phyloP scores from a whole-genome alignment of 2,329 filamentous ascomycete genomes.

The Fusarium sp. region DNA sequence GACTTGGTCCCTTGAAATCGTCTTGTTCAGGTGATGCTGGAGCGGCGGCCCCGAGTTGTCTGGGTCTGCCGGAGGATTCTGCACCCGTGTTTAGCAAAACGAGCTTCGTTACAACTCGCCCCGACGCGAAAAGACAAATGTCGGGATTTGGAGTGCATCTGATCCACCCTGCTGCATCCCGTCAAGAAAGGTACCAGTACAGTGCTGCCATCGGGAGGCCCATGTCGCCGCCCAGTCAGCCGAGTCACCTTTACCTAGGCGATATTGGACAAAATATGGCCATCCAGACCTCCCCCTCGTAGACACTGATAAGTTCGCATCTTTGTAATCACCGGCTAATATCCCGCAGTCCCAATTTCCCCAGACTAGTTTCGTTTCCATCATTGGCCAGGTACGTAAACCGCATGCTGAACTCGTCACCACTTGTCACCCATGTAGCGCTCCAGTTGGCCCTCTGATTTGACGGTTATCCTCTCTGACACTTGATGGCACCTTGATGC shows the following conservation, averaged over 20 bases:
- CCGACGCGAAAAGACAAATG: neutral
- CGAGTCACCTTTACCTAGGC: slow-evolving; percentile 10
- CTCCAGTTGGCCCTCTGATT: neutral
- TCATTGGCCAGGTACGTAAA: slow-evolving; percentile 12
- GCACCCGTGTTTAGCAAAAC: neutral
- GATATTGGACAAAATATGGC: slow-evolving; percentile 10
- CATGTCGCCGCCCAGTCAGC: slow-evolving; percentile 9
- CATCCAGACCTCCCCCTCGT: neutral
- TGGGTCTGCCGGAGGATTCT: neutral
- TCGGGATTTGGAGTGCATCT: neutral
- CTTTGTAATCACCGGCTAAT: slow-evolving; percentile 31
- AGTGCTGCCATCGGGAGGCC: slow-evolving; percentile 14
- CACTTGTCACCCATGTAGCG: slow-evolving; percentile 9
- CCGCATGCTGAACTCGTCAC: slow-evolving; percentile 31
- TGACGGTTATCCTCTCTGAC: neutral
- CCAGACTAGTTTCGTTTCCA: slow-evolving; percentile 1
- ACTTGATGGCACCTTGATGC: neutral
- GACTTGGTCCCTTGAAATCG: neutral
- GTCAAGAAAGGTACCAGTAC: neutral
- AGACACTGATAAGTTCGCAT: neutral
- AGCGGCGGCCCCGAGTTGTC: neutral
- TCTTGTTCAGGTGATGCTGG: neutral
- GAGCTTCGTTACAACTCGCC: neutral
- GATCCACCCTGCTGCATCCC: neutral
- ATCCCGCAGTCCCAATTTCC: slow-evolving; percentile 14